Base-by-base conservation (phyloP, 176 grass and related monocot genomes). In the Lolium multiflorum region DNA sequence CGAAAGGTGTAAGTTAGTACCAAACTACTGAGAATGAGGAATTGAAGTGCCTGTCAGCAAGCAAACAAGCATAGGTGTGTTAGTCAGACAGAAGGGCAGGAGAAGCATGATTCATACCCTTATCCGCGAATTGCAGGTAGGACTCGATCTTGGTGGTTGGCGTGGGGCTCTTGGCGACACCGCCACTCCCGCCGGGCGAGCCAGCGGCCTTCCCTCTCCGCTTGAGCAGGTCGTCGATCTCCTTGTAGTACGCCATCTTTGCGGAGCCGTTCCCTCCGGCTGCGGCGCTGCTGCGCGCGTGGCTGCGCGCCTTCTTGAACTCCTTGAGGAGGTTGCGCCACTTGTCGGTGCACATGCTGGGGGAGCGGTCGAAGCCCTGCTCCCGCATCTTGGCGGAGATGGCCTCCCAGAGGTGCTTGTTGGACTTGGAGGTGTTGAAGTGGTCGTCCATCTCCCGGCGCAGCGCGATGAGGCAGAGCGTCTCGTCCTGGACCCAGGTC, bases 381-480 rank as follows among this genome's bases (percentile, higher is more conserved):
- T 94, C 92, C 20, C 94, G 88, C 97, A 99, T 94, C 92, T 90
- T 95, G 51, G 89, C 47, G 49, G 97, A 99, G 73, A 99, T 99
- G 86, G 93, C 86, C 82, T 96, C 97, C 97, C 97, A 99, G 78
- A 99, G 89, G 86, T 99, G 97, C 88, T 89, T 96, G 88, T 99
- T 99, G 87, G 97, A 99, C 83, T 99, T 99, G 71, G 97, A 96
- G 76, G 94, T 96, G 76, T 99, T 99, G 85, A 99, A 99, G 57
- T 91, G 87, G 52, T 71, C 15, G 90, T 99, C 97, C 87, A 99
- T 92, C 47, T 99, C 94, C 54, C 92, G 71, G 22, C 94, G 90
- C 61, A 96, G 83, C 51, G 87, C 85, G 82, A 99, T 94, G 71
- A 99, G 93, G 82, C 94, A 74, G 48, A 90, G 89, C 50, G 92